Conservation (phyloP, 148 eudicot species). For the Suaeda aralocaspica region DNA sequence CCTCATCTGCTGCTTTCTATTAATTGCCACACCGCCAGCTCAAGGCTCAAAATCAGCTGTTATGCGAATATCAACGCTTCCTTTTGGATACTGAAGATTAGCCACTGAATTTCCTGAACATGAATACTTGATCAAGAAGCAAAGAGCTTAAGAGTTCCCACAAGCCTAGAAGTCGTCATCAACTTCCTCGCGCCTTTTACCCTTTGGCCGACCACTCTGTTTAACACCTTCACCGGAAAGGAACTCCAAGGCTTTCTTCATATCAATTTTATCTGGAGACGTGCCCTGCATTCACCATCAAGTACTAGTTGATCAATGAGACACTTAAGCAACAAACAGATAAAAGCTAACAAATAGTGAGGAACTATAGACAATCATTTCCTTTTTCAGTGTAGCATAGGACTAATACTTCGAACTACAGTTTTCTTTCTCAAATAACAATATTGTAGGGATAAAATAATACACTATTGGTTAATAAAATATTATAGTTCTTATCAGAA, state of each 20-base stretch:
- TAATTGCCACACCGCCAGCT: not conserved
- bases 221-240: constrained; percentile 46
- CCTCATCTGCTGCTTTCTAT: not conserved
- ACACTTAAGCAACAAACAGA: not conserved
- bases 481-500: no score
- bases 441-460: no score
- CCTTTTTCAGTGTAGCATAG: not conserved
- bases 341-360: not conserved
- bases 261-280: constrained; percentile 44
- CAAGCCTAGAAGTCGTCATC: constrained; percentile 34
- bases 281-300: constrained; percentile 38
- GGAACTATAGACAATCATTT: not conserved
- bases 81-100: not conserved
- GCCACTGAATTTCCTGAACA: not conserved
- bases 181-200: constrained; percentile 33
- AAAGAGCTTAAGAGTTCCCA: not conserved
- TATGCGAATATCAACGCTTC: not conserved
- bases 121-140: not conserved
- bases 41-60: not conserved
- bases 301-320: not conserved
- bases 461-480: no score
- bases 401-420: not conserved
- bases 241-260: constrained; percentile 68
- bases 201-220: constrained; percentile 65
- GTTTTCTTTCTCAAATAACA: not conserved